Conservation (phyloP, 257 asterid genomes). For the Rauvolfia tetraphylla region DNA sequence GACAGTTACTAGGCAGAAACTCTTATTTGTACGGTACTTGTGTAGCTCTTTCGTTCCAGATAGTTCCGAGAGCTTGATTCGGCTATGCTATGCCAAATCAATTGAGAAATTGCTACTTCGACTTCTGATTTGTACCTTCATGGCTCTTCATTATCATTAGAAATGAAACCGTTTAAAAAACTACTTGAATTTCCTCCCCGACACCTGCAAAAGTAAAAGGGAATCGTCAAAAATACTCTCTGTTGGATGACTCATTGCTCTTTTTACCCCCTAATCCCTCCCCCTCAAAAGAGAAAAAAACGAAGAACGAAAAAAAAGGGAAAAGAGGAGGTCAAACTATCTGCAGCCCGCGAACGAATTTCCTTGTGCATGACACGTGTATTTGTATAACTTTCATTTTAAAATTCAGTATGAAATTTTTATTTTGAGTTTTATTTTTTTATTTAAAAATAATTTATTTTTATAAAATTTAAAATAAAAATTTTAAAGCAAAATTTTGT, state of each 20-base stretch:
- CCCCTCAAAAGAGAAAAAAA: too few relatives aligned
- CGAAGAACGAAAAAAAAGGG: too few relatives aligned
- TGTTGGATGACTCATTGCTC: too few relatives aligned
- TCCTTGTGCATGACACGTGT: too few relatives aligned
- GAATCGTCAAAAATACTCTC: background rate
- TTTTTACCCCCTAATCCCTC: too few relatives aligned
- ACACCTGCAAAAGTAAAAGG: background rate
- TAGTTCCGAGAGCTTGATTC: conserved; percentile 10
- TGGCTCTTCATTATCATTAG: background rate
- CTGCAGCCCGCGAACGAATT: too few relatives aligned
- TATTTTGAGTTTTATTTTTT: too few relatives aligned
- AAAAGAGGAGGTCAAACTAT: background rate
- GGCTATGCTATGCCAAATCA: background rate
- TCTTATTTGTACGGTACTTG: conserved; percentile 1
- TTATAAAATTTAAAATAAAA: too few relatives aligned
- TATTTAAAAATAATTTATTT: too few relatives aligned
- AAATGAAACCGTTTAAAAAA: background rate
- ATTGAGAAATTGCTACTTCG: background rate
- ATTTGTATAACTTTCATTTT: too few relatives aligned
- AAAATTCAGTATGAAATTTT: too few relatives aligned
- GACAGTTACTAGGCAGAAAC: conserved; percentile 65
- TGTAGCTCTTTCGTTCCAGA: conserved; percentile 6
- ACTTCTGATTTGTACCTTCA: background rate
- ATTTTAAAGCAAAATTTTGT: too few relatives aligned
- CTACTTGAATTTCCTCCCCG: background rate